Evolutionary conservation across 2,329 filamentous ascomycete species (phyloP), one percentile per base, ranked within the genome.

Genomic region (Lecanosticta acicola): DNA sequence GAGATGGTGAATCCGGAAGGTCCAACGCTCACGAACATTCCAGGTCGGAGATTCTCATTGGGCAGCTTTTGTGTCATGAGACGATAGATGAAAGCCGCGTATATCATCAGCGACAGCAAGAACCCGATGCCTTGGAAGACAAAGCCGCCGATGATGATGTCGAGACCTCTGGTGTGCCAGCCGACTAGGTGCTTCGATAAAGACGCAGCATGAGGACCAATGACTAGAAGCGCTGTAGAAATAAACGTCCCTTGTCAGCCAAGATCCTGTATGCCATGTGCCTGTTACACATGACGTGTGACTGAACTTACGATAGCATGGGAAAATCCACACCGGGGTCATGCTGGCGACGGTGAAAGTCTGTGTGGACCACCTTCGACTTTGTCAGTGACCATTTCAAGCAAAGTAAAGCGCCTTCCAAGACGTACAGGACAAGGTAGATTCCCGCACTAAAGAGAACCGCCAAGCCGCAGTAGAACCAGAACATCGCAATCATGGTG

Each of bases 281-380:
- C 24, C 5, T 7, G 24, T 7, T 29, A 7, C 24, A 11, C 11
- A 11, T 5, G n/a, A 11, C 7, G 11, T 29, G 7, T 5, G 24
- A 29, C 11, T 29, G 5, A 5, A 29, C 24, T 11, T 29, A 29
- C 24, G 86, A 54, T 94, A 94, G 0, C 84, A 86, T 0, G 87
- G 87, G 55, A 93, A 93, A 44, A 91, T 88, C 87, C 87, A 93
- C 14, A 88, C 81, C 0, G 87, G 87, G 0, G 87, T 93, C 87
- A 94, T 93, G 42, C 81, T 81, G 26, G 86, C 83, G 39, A 93
- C 86, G 0, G 87, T 82, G 56, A 81, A 82, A 2, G 77, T 80
- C 49, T 79, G 76, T 0, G 79, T 83, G 1, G 76, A 80, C 79
- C 79, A 83, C 57, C 77, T 80, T 50, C 59, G 34, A 24, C 29